phyloP scores from a whole-genome alignment of 106 monocot genomes.

The Dendrobium chrysotoxum region DNA sequence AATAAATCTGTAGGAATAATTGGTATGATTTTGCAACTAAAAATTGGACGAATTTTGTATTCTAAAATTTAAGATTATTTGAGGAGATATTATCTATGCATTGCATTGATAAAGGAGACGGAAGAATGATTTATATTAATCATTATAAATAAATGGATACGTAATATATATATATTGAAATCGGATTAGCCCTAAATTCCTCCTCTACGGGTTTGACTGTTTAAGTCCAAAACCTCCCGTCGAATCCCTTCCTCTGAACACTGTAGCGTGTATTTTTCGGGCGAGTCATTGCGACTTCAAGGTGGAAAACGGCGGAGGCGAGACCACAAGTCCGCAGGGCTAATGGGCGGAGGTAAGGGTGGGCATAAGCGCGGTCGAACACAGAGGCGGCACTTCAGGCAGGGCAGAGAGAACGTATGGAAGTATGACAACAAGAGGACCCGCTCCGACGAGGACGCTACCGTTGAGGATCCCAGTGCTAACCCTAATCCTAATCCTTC shows the following conservation, averaged over 20 bases:
- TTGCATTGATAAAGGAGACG: no score
- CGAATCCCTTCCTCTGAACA: background rate
- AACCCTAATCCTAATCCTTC: slow-evolving; percentile 23
- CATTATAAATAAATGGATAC: no score
- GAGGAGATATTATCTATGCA: no score
- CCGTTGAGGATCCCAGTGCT: slow-evolving; percentile 9
- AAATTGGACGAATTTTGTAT: no score
- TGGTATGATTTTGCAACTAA: no score
- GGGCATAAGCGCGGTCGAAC: slow-evolving; percentile 92
- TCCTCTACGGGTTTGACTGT: no score
- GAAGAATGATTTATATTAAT: no score
- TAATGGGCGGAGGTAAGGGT: slow-evolving; percentile 6
- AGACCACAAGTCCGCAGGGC: background rate
- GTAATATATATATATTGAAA: no score
- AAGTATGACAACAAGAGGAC: slow-evolving; percentile 46
- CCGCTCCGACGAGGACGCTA: slow-evolving; percentile 9
- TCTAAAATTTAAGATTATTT: no score
- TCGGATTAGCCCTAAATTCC: no score
- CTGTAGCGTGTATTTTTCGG: background rate
- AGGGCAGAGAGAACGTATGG: slow-evolving; percentile 89
- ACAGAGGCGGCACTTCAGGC: slow-evolving; percentile 87
- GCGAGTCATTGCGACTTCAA: background rate
- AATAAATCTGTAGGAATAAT: no score
- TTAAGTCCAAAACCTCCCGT: no score
- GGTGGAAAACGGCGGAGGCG: background rate